Evolutionary conservation across 2,329 filamentous ascomycete species (phyloP).

Genomic region (Fonsecaea pedrosoi): DNA sequence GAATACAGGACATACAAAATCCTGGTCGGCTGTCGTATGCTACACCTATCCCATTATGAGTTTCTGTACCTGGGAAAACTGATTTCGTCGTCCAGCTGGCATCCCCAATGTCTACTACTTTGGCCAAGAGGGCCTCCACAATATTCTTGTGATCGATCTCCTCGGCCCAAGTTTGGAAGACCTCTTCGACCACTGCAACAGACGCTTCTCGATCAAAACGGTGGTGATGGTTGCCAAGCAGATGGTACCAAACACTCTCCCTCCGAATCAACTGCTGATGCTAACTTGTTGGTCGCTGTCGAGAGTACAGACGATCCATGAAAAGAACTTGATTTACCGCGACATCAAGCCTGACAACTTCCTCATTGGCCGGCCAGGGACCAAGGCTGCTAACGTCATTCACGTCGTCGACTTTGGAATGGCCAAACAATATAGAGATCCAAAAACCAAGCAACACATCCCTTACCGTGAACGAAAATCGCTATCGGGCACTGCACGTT

Average conservation of each 20-base stretch:
- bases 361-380: constrained; percentile 87
- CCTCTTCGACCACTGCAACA: constrained; percentile 95
- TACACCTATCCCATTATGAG: constrained; percentile 10
- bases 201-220: constrained; percentile 94
- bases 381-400: constrained; percentile 96
- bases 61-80: constrained; percentile 22
- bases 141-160: constrained; percentile 97
- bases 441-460: constrained; percentile 99
- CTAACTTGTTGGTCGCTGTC: constrained; percentile 68
- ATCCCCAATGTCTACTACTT: constrained; percentile 99
- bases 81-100: constrained; percentile 68
- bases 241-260: constrained; percentile 68
- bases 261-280: constrained; percentile 1
- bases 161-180: constrained; percentile 94
- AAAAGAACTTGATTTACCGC: constrained; percentile 98
- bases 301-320: constrained; percentile 91
- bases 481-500: constrained; percentile 91
- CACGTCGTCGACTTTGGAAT: constrained; percentile 99
- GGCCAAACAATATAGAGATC: constrained; percentile 99
- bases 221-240: constrained; percentile 99
- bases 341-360: constrained; percentile 99
- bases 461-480: constrained; percentile 97
- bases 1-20: constrained; percentile 99
- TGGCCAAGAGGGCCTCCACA: constrained; percentile 96
- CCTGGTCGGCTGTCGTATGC: constrained; percentile 97